Base-by-base conservation (phyloP, 345 rosid species). In the Xanthoceras sorbifolium region DNA sequence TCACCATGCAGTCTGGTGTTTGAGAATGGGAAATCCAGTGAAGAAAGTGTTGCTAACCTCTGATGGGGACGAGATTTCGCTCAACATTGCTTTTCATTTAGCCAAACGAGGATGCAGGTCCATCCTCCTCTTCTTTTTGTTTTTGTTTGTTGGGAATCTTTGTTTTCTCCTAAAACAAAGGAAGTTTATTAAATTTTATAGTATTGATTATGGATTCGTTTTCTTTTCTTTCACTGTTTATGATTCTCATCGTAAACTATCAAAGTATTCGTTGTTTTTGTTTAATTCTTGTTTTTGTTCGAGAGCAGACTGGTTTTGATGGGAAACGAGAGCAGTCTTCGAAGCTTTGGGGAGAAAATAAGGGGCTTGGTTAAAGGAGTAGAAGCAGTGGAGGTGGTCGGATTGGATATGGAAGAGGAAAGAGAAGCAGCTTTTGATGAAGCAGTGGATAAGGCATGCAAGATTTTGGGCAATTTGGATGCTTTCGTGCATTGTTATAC, bases 21-120 rank as follows among this genome's bases (percentile, higher is more conserved):
- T 38, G 46, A 40, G 68, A 74, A 89, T 90, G 96, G 92, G 62
- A 46, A 80, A 34, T 77, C 85, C 75, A 52, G 77, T 76, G 0
- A 93, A 93, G 89, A 93, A 82, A 72, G 98, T 96, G 71, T 64
- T 96, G 87, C 77, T 96, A 29, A 90, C 99, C 23, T 90, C 95
- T 62, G 84, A 84, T 64, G 99, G 94, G 38, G 98, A 93, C 72
- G 90, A 86, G 73, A 73, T 96, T 75, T 92, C 97, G 23, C 84
- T 60, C 71, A 87, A 76, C 75, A 86, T 93, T 67, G 97, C 99
- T 64, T 71, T 89, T 75, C 88, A 90, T 72, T 85, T 96, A 59
- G 97, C 90, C 86, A 78, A 84, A 69, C 88, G 80, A 9, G 97
- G 97, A 44, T 96, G 98, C 93, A 90, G 98, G 98, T 93, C 26